Evolutionary conservation across 2,329 filamentous ascomycete species (phyloP).

Genomic region (Botrytis tulipae): DNA sequence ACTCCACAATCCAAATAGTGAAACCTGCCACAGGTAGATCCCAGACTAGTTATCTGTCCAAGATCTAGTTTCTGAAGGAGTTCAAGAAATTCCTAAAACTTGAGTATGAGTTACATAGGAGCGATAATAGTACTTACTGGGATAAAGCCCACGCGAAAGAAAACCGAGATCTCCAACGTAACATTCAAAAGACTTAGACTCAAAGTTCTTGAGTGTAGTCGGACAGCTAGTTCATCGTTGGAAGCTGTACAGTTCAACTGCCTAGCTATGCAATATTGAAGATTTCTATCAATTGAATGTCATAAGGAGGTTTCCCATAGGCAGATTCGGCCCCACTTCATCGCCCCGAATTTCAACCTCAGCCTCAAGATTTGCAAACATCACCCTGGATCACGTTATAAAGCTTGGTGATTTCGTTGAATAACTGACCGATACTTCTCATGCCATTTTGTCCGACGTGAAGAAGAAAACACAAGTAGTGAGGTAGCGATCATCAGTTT

Average conservation of each 20-base stretch:
- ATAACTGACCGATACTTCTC: background rate
- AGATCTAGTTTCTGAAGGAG: background rate
- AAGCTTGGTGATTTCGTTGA: background rate
- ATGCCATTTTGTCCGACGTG: background rate
- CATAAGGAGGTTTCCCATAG: background rate
- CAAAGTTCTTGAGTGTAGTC: background rate
- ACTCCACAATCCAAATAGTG: background rate
- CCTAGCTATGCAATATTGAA: background rate
- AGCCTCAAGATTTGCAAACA: background rate
- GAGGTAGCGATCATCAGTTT: constrained; percentile 43
- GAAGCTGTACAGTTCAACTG: background rate
- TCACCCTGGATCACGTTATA: background rate
- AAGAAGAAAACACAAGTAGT: constrained; percentile 40
- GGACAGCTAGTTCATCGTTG: background rate
- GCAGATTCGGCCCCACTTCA: background rate
- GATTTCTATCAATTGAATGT: background rate
- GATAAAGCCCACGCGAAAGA: background rate
- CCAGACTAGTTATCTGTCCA: background rate
- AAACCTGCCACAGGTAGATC: background rate
- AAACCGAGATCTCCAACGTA: background rate
- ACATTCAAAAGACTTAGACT: background rate
- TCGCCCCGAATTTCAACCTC: background rate
- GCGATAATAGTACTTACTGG: background rate
- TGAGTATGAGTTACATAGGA: background rate
- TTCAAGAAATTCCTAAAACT: background rate